Base-by-base conservation (phyloP, 2,329 filamentous ascomycete species). In the Emergomyces pasteurianus region DNA sequence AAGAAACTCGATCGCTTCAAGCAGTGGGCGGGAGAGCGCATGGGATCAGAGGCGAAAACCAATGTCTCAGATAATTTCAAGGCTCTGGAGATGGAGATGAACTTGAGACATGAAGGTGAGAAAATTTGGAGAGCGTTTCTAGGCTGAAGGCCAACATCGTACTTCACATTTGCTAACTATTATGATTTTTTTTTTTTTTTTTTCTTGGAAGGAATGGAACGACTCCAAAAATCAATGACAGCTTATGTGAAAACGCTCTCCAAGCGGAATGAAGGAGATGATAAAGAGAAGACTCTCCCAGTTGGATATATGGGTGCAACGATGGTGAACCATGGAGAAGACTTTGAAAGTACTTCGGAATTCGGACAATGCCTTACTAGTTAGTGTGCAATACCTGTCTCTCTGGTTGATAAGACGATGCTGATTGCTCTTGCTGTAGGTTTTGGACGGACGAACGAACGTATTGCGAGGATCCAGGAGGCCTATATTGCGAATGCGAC, bases 1-100 rank as follows among this genome's bases (percentile, higher is more conserved):
- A 96, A 95, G 81, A 96, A 95, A 74, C 85, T 97, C 73, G 92
- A 92, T 77, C 88, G 92, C 71, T 87, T 95, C 80, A 95, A 92
- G 80, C 92, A 97, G 87, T 97, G 92, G 92, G 90, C 92, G 43
- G 90, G 90, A 67, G 92, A 97, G 79, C 90, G 92, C 77, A 96
- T 97, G 89, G 92, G 92, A 68, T 85, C 84, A 66, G 92, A 96
- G 76, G 83, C 86, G 76, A 94, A 91, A 78, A 96, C 92, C 10
- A 85, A 81, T 72, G 85, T 90, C 65, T 88, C 90, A 0, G 91
- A 97, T 58, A 88, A 96, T 70, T 97, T 97, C 82, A 95, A 89
- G 77, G 83, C 84, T 63, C 78, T 97, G 68, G 92, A 97, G 77
- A 80, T 84, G 60, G 92, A 97, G 77, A 97, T 97, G 91, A 81